phyloP scores from a whole-genome alignment of 1,139 yeast species.

The Scheffersomyces illinoinensis region DNA sequence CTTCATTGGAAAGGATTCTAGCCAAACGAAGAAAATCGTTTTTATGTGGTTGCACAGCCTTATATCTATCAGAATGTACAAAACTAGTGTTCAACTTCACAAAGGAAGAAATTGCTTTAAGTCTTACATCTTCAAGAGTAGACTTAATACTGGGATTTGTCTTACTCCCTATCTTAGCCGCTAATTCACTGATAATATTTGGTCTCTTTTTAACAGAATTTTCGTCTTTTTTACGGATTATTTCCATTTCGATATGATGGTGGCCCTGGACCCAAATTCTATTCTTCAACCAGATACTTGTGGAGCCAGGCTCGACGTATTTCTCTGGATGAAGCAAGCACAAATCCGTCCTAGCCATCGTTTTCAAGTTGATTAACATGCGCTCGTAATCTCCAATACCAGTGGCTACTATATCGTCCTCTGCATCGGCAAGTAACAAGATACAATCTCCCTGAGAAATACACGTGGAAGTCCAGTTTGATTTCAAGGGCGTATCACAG shows the following conservation, averaged over 20 bases:
- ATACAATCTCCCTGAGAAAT: conserved; percentile 94
- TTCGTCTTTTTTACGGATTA: conserved; percentile 21
- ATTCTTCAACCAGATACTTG: conserved; percentile 79
- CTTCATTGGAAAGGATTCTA: conserved; percentile 85
- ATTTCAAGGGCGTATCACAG: conserved; percentile 80
- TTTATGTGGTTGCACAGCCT: conserved; percentile 57
- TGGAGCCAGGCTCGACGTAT: conserved; percentile 80
- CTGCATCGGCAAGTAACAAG: conserved; percentile 67
- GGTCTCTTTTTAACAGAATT: conserved; percentile 15
- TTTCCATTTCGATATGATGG: conserved; percentile 77
- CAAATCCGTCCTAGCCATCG: conserved; percentile 87
- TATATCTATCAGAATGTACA: conserved; percentile 5
- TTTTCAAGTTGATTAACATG: conserved; percentile 68
- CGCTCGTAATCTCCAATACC: conserved; percentile 85
- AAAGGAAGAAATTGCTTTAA: conserved; percentile 28
- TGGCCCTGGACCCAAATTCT: conserved; percentile 92
- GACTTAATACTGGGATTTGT: conserved; percentile 37
- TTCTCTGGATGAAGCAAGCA: conserved; percentile 83
- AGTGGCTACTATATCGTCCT: conserved; percentile 59
- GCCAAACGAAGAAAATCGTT: conserved; percentile 90
- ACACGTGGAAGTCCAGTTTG: conserved; percentile 91
- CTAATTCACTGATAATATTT: conserved; percentile 37
- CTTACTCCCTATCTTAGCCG: conserved; percentile 34
- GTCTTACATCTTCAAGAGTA: conserved; percentile 34
- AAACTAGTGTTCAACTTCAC: conserved; percentile 16